Evolutionary conservation across 176 grass and related monocot species (phyloP), one percentile per base, ranked within the genome.

Genomic region (Puccinellia tenuiflora): DNA sequence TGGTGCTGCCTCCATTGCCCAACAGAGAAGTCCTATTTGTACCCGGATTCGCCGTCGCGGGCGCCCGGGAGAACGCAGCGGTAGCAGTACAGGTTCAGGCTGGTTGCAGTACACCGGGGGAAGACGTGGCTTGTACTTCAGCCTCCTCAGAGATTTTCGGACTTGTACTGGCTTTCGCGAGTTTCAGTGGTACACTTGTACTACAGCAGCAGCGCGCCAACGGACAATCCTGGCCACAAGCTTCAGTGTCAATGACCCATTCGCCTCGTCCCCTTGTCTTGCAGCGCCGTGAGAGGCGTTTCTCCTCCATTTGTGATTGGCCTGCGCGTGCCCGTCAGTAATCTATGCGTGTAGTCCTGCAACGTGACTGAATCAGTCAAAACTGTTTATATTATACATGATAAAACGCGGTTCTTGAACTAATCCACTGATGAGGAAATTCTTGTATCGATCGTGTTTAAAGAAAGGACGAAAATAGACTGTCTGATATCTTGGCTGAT

Each of bases 61-160:
- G n/a, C n/a, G n/a, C n/a, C n/a, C n/a, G n/a, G n/a, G n/a, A n/a
- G n/a, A n/a, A n/a, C n/a, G n/a, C n/a, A n/a, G n/a, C n/a, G n/a
- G 35, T 6, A 39, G 78, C 21, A 73, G 74, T 86, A 85, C 82
- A 84, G 18, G 40, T 66, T 51, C 69, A 75, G 18, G 29, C 51
- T 33, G 48, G 84, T n/a, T 79, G 88, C 79, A 86, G 88, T 86
- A 90, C 88, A 90, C 34, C n/a, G 20, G 22, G 35, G 35, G 5
- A 45, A 72, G 33, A 17, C 22, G 68, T 2, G 52, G 35, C 20
- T 43, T 76, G 83, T 90, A 83, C 84, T 90, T 74, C 47, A 45
- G 53, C 0, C 46, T 71, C 37, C n/a, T 70, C 16, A 2, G 43
- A 45, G 43, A 45, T 45, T 14, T 64, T 45, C 39, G 0, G n/a